Evolutionary conservation across 2,329 filamentous ascomycete species (phyloP), one percentile per base, ranked within the genome.

Genomic region (Aspergillus sp.): DNA sequence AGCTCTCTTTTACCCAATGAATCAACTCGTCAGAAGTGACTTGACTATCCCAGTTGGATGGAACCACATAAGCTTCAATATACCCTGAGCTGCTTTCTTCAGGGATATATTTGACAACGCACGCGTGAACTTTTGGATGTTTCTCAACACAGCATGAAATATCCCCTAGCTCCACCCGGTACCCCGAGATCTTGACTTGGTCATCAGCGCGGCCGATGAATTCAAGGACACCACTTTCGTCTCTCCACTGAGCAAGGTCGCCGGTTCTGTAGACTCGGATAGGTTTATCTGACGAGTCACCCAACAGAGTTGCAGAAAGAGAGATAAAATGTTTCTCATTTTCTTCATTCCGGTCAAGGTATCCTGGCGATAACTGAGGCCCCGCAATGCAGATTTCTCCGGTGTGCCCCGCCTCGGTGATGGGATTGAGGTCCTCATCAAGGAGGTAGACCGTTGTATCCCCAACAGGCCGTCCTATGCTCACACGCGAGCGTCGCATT

Each of bases 171-270:
- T 97, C 92, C 65, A 97, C 93, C 55, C 92, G 85, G 81, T 96
- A 96, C 1, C 92, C 92, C 51, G 91, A 87, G 66, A 96, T 91
- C 81, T 96, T 97, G 80, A 96, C 89, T 74, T 96, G 92, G 63
- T 87, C 83, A 69, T 96, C 92, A 23, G 85, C 85, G 51, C 92
- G 83, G 15, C 92, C 92, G 6, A 88, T 87, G 69, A 85, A 89
- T 66, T 88, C 87, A 5, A 90, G 87, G 72, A 96, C 91, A 5
- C 91, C 92, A 13, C 88, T 92, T 8, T 88, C 79, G 76, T 96
- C 96, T 55, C 96, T 77, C 36, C 91, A 82, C 23, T 43, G 19
- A 76, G 96, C 61, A 17, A 52, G 8, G 91, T 63, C 90, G 82
- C 0, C 90, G 88, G 0, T 91, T 90, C 69, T 87, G 85, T 77